Conservation (phyloP, 352 stramenopile genomes). For the Blastocystis sp. region DNA sequence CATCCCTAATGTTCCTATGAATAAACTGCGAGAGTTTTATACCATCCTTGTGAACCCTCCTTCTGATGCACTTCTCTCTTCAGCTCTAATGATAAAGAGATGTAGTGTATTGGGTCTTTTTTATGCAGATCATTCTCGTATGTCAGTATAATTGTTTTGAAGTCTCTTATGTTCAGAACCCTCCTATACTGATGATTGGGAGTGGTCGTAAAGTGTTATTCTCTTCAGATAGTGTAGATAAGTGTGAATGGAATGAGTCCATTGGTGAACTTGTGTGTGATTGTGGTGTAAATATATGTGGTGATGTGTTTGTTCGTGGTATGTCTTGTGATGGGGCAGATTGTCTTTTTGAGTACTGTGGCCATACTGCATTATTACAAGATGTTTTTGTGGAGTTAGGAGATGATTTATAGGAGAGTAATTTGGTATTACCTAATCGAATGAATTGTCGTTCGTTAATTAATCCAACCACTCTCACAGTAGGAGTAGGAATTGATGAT, state of each 20-base stretch:
- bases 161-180: background rate
- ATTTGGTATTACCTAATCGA: background rate
- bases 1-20: background rate
- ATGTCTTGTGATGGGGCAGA: background rate
- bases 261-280: background rate
- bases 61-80: background rate
- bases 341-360: background rate
- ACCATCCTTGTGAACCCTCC: background rate
- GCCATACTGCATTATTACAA: background rate
- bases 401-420: background rate
- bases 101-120: background rate
- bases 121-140: background rate
- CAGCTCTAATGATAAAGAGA: background rate
- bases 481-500: too few species aligned
- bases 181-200: slow-evolving; percentile 7
- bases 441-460: background rate
- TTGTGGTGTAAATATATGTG: background rate
- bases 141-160: background rate
- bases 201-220: background rate
- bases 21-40: background rate
- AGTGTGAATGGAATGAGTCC: background rate
- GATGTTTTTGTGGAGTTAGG: background rate
- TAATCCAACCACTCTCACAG: too few species aligned
- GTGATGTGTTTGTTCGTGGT: background rate
- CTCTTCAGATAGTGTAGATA: background rate